phyloP scores from a whole-genome alignment of 192 early-diverging fungal genomes.

The Gigaspora rosea region DNA sequence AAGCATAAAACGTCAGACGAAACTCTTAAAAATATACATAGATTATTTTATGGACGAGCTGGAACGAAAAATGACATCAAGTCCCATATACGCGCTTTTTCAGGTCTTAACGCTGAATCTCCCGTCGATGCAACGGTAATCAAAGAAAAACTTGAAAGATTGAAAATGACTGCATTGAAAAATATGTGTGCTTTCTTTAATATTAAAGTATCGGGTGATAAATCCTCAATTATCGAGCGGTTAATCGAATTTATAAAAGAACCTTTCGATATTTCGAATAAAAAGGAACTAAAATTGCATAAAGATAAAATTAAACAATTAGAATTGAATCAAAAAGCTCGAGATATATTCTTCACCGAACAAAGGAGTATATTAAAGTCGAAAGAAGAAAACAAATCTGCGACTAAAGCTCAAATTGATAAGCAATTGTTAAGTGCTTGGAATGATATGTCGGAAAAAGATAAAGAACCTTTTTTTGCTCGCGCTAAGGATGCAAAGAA shows the following conservation, averaged over 20 bases:
- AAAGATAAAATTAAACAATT: not conserved
- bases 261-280: not conserved
- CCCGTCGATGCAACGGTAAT: not conserved
- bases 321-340: not conserved
- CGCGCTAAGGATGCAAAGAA: not conserved
- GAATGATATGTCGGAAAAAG: not conserved
- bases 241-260: not conserved
- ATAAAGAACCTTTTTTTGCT: not conserved
- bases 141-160: slow-evolving; percentile 17
- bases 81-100: not conserved
- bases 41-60: not conserved
- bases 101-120: not conserved
- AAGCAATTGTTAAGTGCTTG: not conserved
- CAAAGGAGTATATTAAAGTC: not conserved
- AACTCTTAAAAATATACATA: slow-evolving; percentile 5
- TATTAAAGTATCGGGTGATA: not conserved
- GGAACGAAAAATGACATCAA: slow-evolving; percentile 1
- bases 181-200: slow-evolving; percentile 1
- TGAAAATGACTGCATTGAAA: not conserved
- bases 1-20: not conserved
- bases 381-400: slow-evolving; percentile 1
- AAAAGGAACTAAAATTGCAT: not conserved
- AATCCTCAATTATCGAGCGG: not conserved
- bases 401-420: not conserved
- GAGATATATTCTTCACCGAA: not conserved